Base-by-base conservation (phyloP, 805 yeast species). In the Candida sonorensis region DNA sequence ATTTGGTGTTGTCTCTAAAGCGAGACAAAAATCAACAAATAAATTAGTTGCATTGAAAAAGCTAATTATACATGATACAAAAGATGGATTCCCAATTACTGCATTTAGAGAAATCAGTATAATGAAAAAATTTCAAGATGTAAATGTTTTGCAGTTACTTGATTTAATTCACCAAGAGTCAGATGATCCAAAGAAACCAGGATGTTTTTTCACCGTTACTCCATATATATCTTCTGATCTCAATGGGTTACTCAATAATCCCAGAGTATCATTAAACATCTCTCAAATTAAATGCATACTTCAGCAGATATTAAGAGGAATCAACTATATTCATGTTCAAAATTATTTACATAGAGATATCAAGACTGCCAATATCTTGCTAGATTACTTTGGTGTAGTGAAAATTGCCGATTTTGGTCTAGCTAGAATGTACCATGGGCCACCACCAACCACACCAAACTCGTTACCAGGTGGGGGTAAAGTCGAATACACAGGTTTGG, bases 331-430 rank as follows among this genome's bases (percentile, higher is more conserved):
- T 19, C 99, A 92, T 58, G 60, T 53, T 28, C 46, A 59, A 42
- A 57, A 72, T 42, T 67, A 68, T 50, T 46, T 81, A 55, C 99
- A 92, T 55, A 69, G 99, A 36, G 99, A 92, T 51, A 84, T 92
- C 37, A 92, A 92, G 57, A 87, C 97, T 0, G 95, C 98, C n/a
- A 92, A 92, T 49, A 82, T 92, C 21, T 67, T 92, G 23, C 69
- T 92, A 7, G 88, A 82, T 48, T 72, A 67, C 32, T 61, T 67
- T 31, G 98, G 98, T 1, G 62, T 75, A 7, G 65, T 94, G 23
- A 90, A 90, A 50, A 75, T 92, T 29, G 98, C 96, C 2, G 99
- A 92, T 60, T 94, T 92, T 55, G 98, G 99, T 1, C 64, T 92
- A 23, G 97, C 97, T 2, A 67, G 97, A 41, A 55, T 67, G 4